Evolutionary conservation across 2,329 filamentous ascomycete species (phyloP), one percentile per base, ranked within the genome.

Genomic region (Penicillium hordei): DNA sequence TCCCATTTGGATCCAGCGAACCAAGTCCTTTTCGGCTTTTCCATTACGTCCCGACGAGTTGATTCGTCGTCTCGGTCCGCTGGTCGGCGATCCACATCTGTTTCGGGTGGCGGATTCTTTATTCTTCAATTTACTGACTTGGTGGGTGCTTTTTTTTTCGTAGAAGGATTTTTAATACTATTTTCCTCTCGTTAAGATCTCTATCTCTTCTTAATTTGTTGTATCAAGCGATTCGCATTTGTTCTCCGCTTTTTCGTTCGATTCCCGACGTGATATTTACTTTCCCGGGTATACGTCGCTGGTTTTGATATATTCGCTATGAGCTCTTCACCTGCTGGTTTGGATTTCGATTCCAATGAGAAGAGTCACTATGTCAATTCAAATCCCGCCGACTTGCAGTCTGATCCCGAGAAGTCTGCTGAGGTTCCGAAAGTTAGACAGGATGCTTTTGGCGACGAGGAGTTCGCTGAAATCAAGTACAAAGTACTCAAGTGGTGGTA

Each of bases 401-500:
- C 21, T 15, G 67, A 64, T 40, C 65, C 67, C 38, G 68, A 70
- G 51, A 67, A 68, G 33, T 38, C 56, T 6, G 39, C 56, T 7
- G 42, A 42, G 15, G 42, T 43, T 2, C 60, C 65, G 21, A 54
- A 60, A 3, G 64, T 66, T 38, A 53, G 50, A 23, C 62, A 66
- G 25, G 75, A 77, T 63, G 69, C 73, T 9, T 76, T 76, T 61
- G 74, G 75, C 13, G 65, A 76, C 55, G 75, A 77, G 59, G 69
- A 71, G 46, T 64, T 67, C 38, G 68, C 73, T 2, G 77, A 79
- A 49, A 76, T 82, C 53, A 77, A 83, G 58, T 83, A 82, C 66
- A 79, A 79, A 62, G 79, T 78, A 1, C 74, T 81, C 70, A 72
- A 73, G 55, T 83, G 81, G 81, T 71, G 68, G 68, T 71, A 67